Conservation (phyloP, 108 stramenopile genomes). For the Cyclostephanos invisitatus region DNA sequence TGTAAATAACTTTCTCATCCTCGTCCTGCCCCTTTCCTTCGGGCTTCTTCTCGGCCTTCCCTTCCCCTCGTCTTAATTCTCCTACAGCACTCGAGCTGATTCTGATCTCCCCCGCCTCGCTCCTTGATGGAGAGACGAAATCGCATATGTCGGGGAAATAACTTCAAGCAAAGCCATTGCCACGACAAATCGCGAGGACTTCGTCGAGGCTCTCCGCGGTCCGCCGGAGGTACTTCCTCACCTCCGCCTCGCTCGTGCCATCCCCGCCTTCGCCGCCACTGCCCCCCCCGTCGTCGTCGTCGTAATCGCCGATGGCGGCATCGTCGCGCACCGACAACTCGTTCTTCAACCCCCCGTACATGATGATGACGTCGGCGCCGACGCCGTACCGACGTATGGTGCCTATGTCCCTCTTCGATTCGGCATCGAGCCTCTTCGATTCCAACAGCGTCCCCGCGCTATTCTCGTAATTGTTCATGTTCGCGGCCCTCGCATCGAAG, state of each 20-base stretch:
- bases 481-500: slow-evolving; percentile 4
- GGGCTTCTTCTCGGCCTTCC: too few species aligned
- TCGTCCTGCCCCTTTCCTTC: too few species aligned
- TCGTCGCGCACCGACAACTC: slow-evolving; percentile 11
- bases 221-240: slow-evolving; percentile 6
- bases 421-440: slow-evolving; percentile 27
- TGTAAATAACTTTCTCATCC: too few species aligned
- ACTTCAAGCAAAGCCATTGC: slow-evolving; percentile 11
- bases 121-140: too few species aligned
- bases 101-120: too few species aligned
- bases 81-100: too few species aligned
- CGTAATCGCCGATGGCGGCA: too few species aligned
- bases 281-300: too few species aligned
- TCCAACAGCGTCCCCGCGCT: slow-evolving; percentile 15
- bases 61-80: too few species aligned
- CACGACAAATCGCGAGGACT: slow-evolving; percentile 17
- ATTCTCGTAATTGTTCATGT: slow-evolving; percentile 33
- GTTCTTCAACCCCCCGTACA: slow-evolving; percentile 38
- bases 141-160: too few species aligned
- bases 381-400: slow-evolving; percentile 46
- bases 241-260: neutral
- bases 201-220: slow-evolving; percentile 13
- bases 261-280: slow-evolving; percentile 10
- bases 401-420: slow-evolving; percentile 45
- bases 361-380: slow-evolving; percentile 48